A percentile compares a stretch with the other conserved stretches of the same genome.
phyloP scores from a whole-genome alignment of 1,284 basidiomycete species.

The Sporisorium iseilematis-ciliati region DNA sequence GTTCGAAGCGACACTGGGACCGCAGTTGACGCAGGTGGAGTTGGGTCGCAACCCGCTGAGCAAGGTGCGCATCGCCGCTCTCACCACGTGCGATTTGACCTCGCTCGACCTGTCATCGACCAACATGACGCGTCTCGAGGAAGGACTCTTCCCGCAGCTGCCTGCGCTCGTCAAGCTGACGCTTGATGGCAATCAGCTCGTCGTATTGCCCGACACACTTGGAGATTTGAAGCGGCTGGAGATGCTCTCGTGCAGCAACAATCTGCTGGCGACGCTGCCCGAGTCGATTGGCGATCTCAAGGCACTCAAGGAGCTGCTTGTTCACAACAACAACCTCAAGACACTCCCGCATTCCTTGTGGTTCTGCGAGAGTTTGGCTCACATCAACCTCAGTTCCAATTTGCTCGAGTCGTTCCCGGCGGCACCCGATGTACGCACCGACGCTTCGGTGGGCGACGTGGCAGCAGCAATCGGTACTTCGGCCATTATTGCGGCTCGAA shows the following conservation, averaged over 20 bases:
- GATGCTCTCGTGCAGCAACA: conserved; percentile 87
- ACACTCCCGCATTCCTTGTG: conserved; percentile 84
- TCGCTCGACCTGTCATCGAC: conserved; percentile 89
- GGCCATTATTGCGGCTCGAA: conserved; percentile 51
- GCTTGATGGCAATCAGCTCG: conserved; percentile 77
- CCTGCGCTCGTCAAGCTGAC: conserved; percentile 59
- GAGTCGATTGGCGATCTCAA: conserved; percentile 81
- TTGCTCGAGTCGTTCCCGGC: conserved; percentile 81
- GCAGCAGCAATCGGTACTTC: conserved; percentile 15
- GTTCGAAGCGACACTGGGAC: conserved; percentile 57
- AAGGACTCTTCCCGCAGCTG: conserved; percentile 69
- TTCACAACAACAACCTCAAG: conserved; percentile 90
- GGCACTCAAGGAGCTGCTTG: conserved; percentile 82
- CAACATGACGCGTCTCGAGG: conserved; percentile 87
- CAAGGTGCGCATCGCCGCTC: conserved; percentile 60
- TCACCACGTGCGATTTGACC: conserved; percentile 77
- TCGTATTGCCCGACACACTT: conserved; percentile 83
- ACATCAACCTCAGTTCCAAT: conserved; percentile 91
- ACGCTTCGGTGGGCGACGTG: conserved; percentile 6
- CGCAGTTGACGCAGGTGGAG: conserved; percentile 53
- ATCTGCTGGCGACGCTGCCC: conserved; percentile 84
- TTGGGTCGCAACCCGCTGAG: conserved; percentile 66
- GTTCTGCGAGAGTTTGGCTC: conserved; percentile 81
- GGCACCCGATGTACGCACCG: conserved; percentile 69
- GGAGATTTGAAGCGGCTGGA: conserved; percentile 80